Evolutionary conservation across 805 yeast genomes (phyloP), one percentile per base, ranked within the genome.

Genomic region (Saturnispora mendoncae): DNA sequence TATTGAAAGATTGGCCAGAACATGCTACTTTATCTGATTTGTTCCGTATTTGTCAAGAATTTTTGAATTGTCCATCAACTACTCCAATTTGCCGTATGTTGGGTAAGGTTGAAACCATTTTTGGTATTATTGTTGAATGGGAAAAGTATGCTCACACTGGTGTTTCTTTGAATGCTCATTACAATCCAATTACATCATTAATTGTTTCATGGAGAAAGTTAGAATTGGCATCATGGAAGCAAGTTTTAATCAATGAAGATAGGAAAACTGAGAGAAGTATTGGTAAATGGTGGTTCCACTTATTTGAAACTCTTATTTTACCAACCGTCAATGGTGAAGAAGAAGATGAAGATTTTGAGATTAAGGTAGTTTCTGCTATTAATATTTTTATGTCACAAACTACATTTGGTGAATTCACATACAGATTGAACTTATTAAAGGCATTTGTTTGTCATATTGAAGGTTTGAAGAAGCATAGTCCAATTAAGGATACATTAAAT

Each of bases 201-300:
- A 83, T 92, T 49, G 88, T 92, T 3, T 69, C 83, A 0, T 92
- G 99, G 99, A 76, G 99, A 66, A 76, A 75, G 51, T 59, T 88
- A 30, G 99, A 92, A 58, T 69, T 92, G 36, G 68, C 80, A 0
- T 79, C 94, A 1, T 92, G 97, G 97, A 78, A 78, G 38, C 66
- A 78, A 2, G 66, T 92, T 34, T 81, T 92, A 53, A 66, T 61
- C 7, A 71, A 74, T 44, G 95, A 86, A 55, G 81, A 77, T 38
- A 48, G 52, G 14, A 61, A 62, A 0, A 52, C 72, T 15, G 68
- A 70, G 43, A 66, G 65, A 35, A 66, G 60, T 6, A 62, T 79
- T 36, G 86, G 94, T 18, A 76, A 76, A 49, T 87, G 95, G 92
- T 90, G 96, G 94, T 92, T 80, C 64, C 77, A 87, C 55, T 65